Base-by-base conservation (phyloP, 2,329 filamentous ascomycete species). In the Escovopsis sp. region DNA sequence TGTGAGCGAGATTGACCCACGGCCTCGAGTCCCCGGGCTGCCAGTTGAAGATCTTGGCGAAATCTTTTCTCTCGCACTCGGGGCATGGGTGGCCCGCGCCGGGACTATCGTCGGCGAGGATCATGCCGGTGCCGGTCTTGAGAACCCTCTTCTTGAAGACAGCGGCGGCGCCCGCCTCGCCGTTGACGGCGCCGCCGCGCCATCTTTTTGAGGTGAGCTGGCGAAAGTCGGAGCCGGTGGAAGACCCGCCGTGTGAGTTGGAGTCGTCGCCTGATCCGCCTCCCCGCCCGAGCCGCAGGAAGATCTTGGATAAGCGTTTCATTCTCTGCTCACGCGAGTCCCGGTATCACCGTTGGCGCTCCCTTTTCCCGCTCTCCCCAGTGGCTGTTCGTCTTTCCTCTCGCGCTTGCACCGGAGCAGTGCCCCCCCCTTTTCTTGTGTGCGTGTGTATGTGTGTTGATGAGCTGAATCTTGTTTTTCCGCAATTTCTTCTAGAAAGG, bases 271-370 rank as follows among this genome's bases (percentile, higher is more conserved):
- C 44, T 33, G 53, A 48, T 16, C 39, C 44, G 24, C 48, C 44
- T 7, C 52, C 51, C 35, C 58, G 55, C 39, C 50, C 49, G 15
- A 57, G 53, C 25, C 56, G 53, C 40, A 54, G 54, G 46, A 62
- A 52, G 43, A 62, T 57, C 43, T 56, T 57, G 38, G 59, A 58
- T 40, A 62, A 53, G 47, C 61, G 61, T 50, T 59, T 61, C 55
- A 62, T 60, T 39, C 47, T 49, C 41, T 16, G 10, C 33, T 35
- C 16, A 33, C 31, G 11, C 31, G n/a, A 11, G n/a, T 4, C 33
- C n/a, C 33, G 16, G n/a, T 14, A n/a, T 35, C 16, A 35, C 16
- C n/a, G n/a, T n/a, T n/a, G n/a, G 16, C 16, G 33, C 33, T 14
- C 33, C n/a, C 16, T 13, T 35, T 35, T n/a, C n/a, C 16, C 33